Evolutionary conservation across 257 asterid genomes (phyloP).

Genomic region (Scutellaria minor): DNA sequence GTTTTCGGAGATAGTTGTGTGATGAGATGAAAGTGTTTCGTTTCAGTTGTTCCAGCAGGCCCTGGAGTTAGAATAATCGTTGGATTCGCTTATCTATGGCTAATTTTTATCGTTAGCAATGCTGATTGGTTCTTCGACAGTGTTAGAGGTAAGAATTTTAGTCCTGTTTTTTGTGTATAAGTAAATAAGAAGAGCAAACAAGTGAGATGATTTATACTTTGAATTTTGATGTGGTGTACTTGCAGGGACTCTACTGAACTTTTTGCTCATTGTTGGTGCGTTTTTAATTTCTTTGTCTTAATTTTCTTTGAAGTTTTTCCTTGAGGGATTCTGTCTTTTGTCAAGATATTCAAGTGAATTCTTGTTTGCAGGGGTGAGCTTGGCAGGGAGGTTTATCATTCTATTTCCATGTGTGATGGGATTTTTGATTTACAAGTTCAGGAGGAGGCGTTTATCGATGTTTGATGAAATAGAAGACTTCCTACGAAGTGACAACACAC

Average conservation of each 20-base stretch:
- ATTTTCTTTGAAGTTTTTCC: background rate
- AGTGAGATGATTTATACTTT: background rate
- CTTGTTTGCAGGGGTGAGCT: background rate
- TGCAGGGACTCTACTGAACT: background rate
- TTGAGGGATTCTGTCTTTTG: background rate
- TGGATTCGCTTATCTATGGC: background rate
- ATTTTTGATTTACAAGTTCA: slow-evolving; percentile 27
- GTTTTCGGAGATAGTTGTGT: background rate
- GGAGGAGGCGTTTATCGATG: slow-evolving; percentile 33
- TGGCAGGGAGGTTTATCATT: slow-evolving; percentile 5
- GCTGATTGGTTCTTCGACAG: background rate
- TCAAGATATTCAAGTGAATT: background rate
- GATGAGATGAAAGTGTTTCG: background rate
- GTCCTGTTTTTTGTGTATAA: background rate
- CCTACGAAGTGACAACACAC: slow-evolving; percentile 28
- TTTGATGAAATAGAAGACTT: slow-evolving; percentile 33
- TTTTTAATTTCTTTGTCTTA: background rate
- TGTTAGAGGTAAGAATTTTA: background rate
- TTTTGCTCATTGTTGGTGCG: background rate
- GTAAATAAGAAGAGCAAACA: background rate
- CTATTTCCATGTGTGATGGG: background rate
- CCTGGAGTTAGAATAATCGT: background rate
- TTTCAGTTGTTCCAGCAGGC: background rate
- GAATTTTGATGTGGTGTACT: background rate
- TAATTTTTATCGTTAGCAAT: background rate